Base-by-base conservation (phyloP, 257 asterid genomes). In the Solanum pimpinellifolium region DNA sequence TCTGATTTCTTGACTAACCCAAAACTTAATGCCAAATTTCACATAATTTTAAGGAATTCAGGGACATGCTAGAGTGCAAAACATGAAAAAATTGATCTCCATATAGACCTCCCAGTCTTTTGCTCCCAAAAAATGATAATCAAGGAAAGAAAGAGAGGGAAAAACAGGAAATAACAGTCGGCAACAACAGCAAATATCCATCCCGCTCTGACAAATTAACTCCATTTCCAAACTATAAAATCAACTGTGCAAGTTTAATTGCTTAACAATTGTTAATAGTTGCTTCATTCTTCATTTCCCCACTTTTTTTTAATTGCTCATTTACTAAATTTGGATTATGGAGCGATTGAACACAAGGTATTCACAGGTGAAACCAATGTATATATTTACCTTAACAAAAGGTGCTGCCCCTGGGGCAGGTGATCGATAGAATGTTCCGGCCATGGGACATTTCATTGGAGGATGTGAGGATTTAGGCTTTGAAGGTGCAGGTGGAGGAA, bases 371-470 rank as follows among this genome's bases (percentile, higher is more conserved):
- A 78, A 37, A 84, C 60, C 47, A 44, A 49, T 14, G 46, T 29
- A 69, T 18, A 16, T 23, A 52, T 83, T 25, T 86, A 94, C 96
- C 97, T 94, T 92, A 85, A 94, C 95, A 87, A 94, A 94, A 83
- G 93, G 85, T 33, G 94, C 93, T 86, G 90, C 91, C 37, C 96
- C 95, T 62, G 97, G 96, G 85, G 93, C 97, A 35, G 97, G 90
- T 84, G 91, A 86, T 29, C 94, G 92, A 82, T 93, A 93, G 85
- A 94, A 92, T 83, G 86, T 94, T 88, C 97, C 97, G 13, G 97
- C 93, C 96, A 93, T 93, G 33, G 97, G 97, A 83, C 93, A 92
- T 87, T 90, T 92, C 74, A 94, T 88, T 87, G 96, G 94, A 78
- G 97, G 97, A 84, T 90, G 93, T 31, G 95, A 90, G 10, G 95